Evolutionary conservation across 352 stramenopile species (phyloP).

Genomic region (Phytophthora foliorum): DNA sequence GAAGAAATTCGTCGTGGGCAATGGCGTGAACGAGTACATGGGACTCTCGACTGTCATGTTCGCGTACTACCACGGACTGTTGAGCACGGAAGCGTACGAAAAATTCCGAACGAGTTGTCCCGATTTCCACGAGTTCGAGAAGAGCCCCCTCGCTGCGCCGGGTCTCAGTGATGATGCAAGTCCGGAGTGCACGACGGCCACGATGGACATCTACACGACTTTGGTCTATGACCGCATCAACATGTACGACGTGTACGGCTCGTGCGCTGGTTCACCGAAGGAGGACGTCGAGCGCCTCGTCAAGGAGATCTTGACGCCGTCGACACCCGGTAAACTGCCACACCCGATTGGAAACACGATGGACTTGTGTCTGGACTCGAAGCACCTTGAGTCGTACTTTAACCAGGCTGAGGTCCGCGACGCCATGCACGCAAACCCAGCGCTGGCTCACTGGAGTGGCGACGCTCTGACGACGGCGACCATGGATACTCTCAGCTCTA

Average conservation of each 20-base stretch:
- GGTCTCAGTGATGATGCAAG: slow-evolving; percentile 6
- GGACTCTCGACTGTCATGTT: slow-evolving; percentile 73
- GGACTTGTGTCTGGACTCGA: slow-evolving; percentile 73
- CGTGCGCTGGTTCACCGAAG: slow-evolving; percentile 56
- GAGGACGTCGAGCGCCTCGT: slow-evolving; percentile 57
- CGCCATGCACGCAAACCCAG: slow-evolving; percentile 78
- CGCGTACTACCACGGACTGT: slow-evolving; percentile 84
- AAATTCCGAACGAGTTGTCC: slow-evolving; percentile 59
- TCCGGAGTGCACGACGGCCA: slow-evolving; percentile 41
- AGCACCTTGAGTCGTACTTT: slow-evolving; percentile 76
- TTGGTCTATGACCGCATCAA: slow-evolving; percentile 66
- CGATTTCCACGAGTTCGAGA: slow-evolving; percentile 57
- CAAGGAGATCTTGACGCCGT: slow-evolving; percentile 52
- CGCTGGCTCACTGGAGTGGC: slow-evolving; percentile 53
- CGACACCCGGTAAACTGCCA: slow-evolving; percentile 38
- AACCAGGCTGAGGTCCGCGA: slow-evolving; percentile 70
- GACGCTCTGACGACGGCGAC: slow-evolving; percentile 59
- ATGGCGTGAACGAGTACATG: slow-evolving; percentile 74
- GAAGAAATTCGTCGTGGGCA: slow-evolving; percentile 91
- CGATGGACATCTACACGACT: slow-evolving; percentile 40
- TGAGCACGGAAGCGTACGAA: slow-evolving; percentile 76
- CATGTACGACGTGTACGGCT: slow-evolving; percentile 75
- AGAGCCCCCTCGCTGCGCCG: slow-evolving; percentile 26
- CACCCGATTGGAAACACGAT: slow-evolving; percentile 81
- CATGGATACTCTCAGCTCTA: slow-evolving; percentile 39